Base-by-base conservation (phyloP, 2,329 filamentous ascomycete species). In the Epichloe typhina region DNA sequence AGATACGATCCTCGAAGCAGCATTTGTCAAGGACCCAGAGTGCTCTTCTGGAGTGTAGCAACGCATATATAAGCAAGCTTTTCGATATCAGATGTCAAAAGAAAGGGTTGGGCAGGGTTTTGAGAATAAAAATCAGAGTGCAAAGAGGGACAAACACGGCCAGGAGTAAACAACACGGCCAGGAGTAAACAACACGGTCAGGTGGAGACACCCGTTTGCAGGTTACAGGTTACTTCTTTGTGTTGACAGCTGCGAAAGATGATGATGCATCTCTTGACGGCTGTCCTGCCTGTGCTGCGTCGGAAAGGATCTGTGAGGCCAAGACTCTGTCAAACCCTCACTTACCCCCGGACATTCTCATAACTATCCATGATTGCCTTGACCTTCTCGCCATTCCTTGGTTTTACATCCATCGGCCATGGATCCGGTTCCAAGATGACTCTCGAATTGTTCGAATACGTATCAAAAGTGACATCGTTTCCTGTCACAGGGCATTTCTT, bases 351-450 rank as follows among this genome's bases (percentile, higher is more conserved):
- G 19, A 45, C 42, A 5, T 11, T 17, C 5, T 15, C 61, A 47
- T 68, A 72, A 15, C 59, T 61, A 12, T 64, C 59, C 38, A 74
- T 55, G 7, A 76, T 66, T 36, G 59, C 55, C 41, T 58, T 56
- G 2, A 66, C 66, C 46, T 67, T 66, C 54, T n/a, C 26, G 15
- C 62, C 57, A 46, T 65, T 71, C 39, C 74, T 61, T 2, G 69
- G 65, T 54, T 61, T 63, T 55, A 76, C 67, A 39, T 68, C 66
- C 59, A 75, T 69, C 40, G 70, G 66, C 58, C 72, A 77, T 4
- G 67, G 66, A 49, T 62, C 53, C 7, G 74, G 73, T 62, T 78
- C 75, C 11, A 77, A 63, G 53, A 78, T 77, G 52, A 76, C 72
- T 55, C 75, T 73, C 48, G 69, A 69, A 59, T 76, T 75, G 26